Evolutionary conservation across 192 early-diverging fungal genomes (phyloP).

Genomic region (Coemansia sp.): DNA sequence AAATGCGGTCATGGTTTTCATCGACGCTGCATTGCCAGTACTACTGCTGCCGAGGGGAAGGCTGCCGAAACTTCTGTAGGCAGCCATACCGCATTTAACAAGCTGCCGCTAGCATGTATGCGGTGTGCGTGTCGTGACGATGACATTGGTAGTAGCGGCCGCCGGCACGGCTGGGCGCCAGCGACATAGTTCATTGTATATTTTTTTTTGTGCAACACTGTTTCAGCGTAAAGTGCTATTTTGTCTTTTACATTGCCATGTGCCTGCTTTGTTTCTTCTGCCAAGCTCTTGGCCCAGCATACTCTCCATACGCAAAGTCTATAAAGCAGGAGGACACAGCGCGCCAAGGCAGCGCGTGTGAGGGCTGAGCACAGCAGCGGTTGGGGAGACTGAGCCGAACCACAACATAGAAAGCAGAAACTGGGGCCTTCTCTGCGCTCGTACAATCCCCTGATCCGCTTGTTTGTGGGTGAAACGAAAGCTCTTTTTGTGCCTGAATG

Average conservation of each 20-base stretch:
- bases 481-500: constrained; percentile 5
- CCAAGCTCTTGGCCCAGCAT: neutral
- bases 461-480: constrained; percentile 6
- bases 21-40: constrained; percentile 19
- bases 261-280: neutral
- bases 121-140: constrained; percentile 16
- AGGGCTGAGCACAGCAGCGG: neutral
- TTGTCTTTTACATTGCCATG: neutral
- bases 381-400: neutral
- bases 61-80: neutral
- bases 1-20: constrained; percentile 51
- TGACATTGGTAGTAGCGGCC: neutral
- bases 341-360: too few species aligned
- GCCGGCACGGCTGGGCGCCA: neutral
- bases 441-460: constrained; percentile 10
- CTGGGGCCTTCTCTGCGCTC: neutral
- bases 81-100: constrained; percentile 2
- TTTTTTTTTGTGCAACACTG: neutral
- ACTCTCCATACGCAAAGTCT: neutral
- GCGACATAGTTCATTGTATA: neutral
- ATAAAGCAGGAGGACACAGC: too few species aligned
- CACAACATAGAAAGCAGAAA: constrained; percentile 5
- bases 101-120: constrained; percentile 20
- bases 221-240: neutral
- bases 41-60: neutral